A percentile compares a stretch with the other conserved stretches of the same genome.
Evolutionary conservation across 2,329 filamentous ascomycete genomes (phyloP).

Genomic region (Talaromyces sp.): DNA sequence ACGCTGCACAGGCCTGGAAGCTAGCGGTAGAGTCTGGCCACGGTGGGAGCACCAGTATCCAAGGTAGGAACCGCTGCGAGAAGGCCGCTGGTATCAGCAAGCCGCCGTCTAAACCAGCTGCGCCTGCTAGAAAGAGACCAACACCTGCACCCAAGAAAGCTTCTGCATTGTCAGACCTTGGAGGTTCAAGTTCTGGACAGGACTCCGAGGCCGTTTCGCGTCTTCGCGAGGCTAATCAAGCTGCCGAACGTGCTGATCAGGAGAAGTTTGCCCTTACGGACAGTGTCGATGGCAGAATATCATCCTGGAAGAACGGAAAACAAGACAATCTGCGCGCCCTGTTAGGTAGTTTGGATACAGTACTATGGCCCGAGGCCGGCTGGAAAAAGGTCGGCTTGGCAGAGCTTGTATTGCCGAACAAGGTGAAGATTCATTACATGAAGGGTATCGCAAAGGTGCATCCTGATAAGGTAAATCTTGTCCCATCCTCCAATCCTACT

Average conservation of each 20-base stretch:
- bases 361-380: slow-evolving; percentile 87
- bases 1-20: slow-evolving; percentile 80
- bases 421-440: slow-evolving; percentile 98
- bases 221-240: slow-evolving; percentile 80
- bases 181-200: slow-evolving; percentile 46
- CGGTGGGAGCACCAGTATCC: slow-evolving; percentile 80
- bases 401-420: slow-evolving; percentile 87
- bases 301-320: slow-evolving; percentile 86
- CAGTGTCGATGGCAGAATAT: slow-evolving; percentile 76
- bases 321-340: slow-evolving; percentile 88
- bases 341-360: slow-evolving; percentile 80
- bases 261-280: slow-evolving; percentile 91
- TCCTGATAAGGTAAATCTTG: slow-evolving; percentile 83
- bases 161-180: slow-evolving; percentile 37
- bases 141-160: slow-evolving; percentile 43
- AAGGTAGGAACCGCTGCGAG: slow-evolving; percentile 86
- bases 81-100: slow-evolving; percentile 75
- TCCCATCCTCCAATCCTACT: slow-evolving; percentile 14
- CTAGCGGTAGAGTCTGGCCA: slow-evolving; percentile 80
- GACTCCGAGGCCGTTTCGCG: slow-evolving; percentile 77
- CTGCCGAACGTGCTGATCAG: slow-evolving; percentile 82
- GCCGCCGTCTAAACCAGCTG: slow-evolving; percentile 48
- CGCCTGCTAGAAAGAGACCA: slow-evolving; percentile 51
- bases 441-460: slow-evolving; percentile 98
- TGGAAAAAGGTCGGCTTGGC: slow-evolving; percentile 98